Evolutionary conservation across 2,329 filamentous ascomycete species (phyloP).

Genomic region (Trichoderma polysporum): DNA sequence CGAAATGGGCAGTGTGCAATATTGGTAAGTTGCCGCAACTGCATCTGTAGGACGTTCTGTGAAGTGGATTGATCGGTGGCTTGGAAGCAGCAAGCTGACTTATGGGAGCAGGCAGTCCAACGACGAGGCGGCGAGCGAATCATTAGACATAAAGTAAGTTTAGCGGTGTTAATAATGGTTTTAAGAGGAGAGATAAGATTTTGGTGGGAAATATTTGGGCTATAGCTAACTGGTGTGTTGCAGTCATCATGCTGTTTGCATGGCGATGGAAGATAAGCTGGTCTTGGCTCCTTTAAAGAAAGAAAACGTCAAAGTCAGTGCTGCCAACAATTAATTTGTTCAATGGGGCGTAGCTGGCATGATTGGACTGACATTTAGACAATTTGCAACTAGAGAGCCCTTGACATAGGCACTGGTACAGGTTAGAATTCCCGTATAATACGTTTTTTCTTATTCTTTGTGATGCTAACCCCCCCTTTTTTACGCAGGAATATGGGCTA

Average conservation of each 20-base stretch:
- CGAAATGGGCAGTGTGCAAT: constrained; percentile 14
- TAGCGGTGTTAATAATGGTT: background rate
- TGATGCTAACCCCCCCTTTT: background rate
- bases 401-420: constrained; percentile 32
- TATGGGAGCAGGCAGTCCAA: constrained; percentile 22
- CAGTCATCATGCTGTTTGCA: constrained; percentile 29
- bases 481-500: constrained; percentile 20
- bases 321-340: background rate
- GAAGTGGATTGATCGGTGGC: background rate
- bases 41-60: background rate
- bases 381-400: constrained; percentile 25
- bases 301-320: constrained; percentile 14
- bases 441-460: background rate
- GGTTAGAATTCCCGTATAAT: constrained; percentile 9
- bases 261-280: constrained; percentile 28
- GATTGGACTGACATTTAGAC: background rate
- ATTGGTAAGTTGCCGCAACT: background rate
- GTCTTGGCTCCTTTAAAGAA: constrained; percentile 26
- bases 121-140: constrained; percentile 27
- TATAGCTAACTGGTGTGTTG: background rate
- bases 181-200: background rate
- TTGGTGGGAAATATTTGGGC: background rate
- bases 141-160: constrained; percentile 23
- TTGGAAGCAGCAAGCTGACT: background rate
- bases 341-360: background rate